These are phyloP conservation scores for Hortiboletus flavorubellus DNA, from an alignment of 768 basidiomycete species.

Conservation along the genomic window DNA sequence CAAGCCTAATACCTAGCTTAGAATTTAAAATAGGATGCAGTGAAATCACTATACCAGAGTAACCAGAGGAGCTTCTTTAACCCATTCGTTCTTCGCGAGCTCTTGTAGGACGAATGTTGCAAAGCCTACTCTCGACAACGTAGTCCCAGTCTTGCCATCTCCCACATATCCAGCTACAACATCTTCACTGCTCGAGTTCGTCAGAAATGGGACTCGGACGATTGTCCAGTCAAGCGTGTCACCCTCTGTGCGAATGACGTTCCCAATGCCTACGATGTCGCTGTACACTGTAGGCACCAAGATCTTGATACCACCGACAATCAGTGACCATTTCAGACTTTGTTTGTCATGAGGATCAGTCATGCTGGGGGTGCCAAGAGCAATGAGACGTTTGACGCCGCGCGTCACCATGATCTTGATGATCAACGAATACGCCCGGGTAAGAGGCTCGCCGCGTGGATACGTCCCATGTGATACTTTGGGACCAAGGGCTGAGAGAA, in stretches of 20 bases:
- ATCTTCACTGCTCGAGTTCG: conserved; percentile 41
- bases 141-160: conserved; percentile 50
- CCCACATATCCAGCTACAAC: conserved; percentile 65
- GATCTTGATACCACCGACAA: conserved; percentile 37
- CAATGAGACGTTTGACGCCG: conserved; percentile 55
- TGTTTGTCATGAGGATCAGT: conserved; percentile 57
- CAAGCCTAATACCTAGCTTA: neutral
- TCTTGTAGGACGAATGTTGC: conserved; percentile 60
- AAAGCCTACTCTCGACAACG: conserved; percentile 55
- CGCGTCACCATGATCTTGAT: conserved; percentile 54
- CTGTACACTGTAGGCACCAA: conserved; percentile 58
- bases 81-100: conserved; percentile 57
- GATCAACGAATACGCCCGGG: conserved; percentile 53
- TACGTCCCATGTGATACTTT: conserved; percentile 37
- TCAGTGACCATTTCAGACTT: conserved; percentile 36
- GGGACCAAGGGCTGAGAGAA: conserved; percentile 68
- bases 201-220: conserved; percentile 63
- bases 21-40: neutral
- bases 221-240: conserved; percentile 65
- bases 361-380: conserved; percentile 66
- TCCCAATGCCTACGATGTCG: conserved; percentile 64
- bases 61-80: conserved; percentile 40
- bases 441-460: conserved; percentile 53
- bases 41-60: neutral
- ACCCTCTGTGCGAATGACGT: conserved; percentile 47